Percentiles rank a stretch among this genome's conserved stretches.
Conservation (phyloP, 169 alveolate species). For the Eimeria praecox region DNA sequence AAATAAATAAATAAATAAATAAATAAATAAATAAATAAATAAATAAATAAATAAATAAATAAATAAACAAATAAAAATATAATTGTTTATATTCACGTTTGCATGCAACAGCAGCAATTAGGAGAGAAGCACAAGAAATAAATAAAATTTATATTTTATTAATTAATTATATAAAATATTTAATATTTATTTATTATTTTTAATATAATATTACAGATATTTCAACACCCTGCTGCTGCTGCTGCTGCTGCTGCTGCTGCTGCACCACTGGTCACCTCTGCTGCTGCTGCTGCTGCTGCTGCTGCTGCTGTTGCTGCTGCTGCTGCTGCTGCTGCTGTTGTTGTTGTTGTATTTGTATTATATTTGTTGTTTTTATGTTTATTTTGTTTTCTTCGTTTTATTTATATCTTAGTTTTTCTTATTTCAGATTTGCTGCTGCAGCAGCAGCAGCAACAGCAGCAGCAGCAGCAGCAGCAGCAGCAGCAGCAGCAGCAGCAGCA, state of each 20-base stretch:
- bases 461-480: too few relatives aligned
- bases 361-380: too few relatives aligned
- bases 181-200: background rate
- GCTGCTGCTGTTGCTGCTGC: conserved; percentile 5
- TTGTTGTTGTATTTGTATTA: background rate
- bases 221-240: background rate
- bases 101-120: background rate
- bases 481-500: too few relatives aligned
- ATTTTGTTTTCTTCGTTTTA: background rate
- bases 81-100: too few relatives aligned
- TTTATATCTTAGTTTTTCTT: too few relatives aligned
- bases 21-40: too few relatives aligned
- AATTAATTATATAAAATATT: too few relatives aligned
- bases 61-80: too few relatives aligned
- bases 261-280: background rate
- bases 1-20: too few relatives aligned
- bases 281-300: conserved; percentile 35
- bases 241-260: conserved; percentile 54
- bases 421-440: too few relatives aligned
- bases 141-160: background rate
- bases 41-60: too few relatives aligned
- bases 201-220: background rate
- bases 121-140: background rate
- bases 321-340: conserved; percentile 13
- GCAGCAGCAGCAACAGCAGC: too few relatives aligned